Evolutionary conservation across 768 basidiomycete species (phyloP).

Genomic region (Termitomyces titanicus): DNA sequence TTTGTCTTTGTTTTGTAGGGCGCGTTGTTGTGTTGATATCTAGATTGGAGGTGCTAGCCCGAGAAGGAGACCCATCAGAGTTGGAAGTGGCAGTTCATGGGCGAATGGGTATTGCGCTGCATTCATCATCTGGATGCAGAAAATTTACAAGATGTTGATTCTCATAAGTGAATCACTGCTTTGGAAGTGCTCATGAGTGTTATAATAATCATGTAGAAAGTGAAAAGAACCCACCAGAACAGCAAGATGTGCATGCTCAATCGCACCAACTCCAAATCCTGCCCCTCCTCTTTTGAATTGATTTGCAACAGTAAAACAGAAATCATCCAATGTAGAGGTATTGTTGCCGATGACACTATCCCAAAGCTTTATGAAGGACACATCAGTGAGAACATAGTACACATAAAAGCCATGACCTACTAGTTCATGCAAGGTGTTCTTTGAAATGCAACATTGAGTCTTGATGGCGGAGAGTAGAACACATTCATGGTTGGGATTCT

Average conservation of each 20-base stretch:
- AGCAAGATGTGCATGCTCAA: too few species aligned
- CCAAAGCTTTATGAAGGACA: not conserved
- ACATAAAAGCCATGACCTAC: not conserved
- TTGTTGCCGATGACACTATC: not conserved
- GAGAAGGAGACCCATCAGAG: not conserved
- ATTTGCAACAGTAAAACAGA: not conserved
- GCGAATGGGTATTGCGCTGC: not conserved
- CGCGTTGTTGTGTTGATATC: too few species aligned
- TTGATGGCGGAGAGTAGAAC: not conserved
- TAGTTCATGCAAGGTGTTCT: not conserved
- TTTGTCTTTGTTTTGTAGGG: not conserved
- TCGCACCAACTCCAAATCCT: not conserved
- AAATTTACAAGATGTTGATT: not conserved
- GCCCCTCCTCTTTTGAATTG: constrained; percentile 1
- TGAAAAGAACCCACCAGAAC: not conserved
- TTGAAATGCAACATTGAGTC: not conserved
- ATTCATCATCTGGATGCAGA: not conserved
- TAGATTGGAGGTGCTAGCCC: not conserved
- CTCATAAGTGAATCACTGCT: not conserved
- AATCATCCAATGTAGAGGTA: not conserved
- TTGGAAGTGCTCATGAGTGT: too few species aligned
- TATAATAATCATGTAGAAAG: too few species aligned
- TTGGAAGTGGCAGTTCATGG: not conserved
- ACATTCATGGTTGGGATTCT: not conserved
- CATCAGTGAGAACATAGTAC: not conserved